Base-by-base conservation (phyloP, 441 rosid species). In the Pelargonium cotyledonis region DNA sequence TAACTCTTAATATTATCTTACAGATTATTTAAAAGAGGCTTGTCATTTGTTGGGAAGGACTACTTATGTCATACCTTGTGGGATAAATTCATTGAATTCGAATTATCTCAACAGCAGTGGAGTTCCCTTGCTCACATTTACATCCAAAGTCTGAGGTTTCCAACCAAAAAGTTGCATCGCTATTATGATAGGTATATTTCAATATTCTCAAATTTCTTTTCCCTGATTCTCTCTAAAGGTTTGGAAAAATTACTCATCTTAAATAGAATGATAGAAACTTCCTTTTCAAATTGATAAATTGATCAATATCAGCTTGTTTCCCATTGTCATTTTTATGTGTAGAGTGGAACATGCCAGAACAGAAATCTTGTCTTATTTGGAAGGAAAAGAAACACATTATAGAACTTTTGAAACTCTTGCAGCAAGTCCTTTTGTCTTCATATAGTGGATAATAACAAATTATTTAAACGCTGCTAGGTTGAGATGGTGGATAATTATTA, bases 1-100 rank as follows among this genome's bases (percentile, higher is more conserved):
- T 65, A 35, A 63, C 66, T 19, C 62, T 16, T 65, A 44, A 23
- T 70, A 7, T 69, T 70, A 47, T 71, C 43, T 76, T 65, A 62
- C 88, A 94, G 97, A 77, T 80, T 91, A 76, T 91, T 89, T 80
- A 83, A 77, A 76, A 86, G 96, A 75, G 93, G 82, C 21, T 60
- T 94, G 67, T 87, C 92, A 9, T 83, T 87, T 82, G 89, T 94
- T 65, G 97, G 96, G 76, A 94, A 89, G 77, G 91, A 94, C 80
- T 94, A 84, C 75, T 79, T 78, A 62, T 85, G 89, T 75, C 86
- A 78, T 75, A 57, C 76, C 4, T 74, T 94, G 78, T 91, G 98
- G 98, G 96, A 94, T 77, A 87, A 82, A 76, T 88, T 87, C 75
- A 73, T 94, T 47, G 91, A 84, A 57, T 94, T 83, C 68, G 87